Base-by-base conservation (phyloP, 805 yeast genomes). In the Grigorovia transvaalensis region DNA sequence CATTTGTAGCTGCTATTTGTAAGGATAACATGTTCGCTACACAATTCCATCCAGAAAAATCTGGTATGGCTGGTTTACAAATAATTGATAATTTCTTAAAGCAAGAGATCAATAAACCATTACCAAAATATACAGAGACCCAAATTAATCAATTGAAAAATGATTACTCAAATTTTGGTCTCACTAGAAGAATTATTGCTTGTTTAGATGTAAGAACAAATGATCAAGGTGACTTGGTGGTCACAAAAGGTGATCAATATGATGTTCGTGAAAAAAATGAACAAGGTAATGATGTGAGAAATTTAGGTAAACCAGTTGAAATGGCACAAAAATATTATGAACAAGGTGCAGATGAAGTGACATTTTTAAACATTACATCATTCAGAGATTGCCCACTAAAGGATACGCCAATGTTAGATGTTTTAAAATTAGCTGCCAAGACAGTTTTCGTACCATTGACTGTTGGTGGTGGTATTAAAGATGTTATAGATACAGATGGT, bases 11-110 rank as follows among this genome's bases (percentile, higher is more conserved):
- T 15, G 93, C 98, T 0, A 66, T 90, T 48, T 66, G 82, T 33
- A 84, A 77, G 61, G 88, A 76, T 53, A 90, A 88, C 56, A 73
- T 91, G 11, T 87, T 93, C 69, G 96, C 97, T 45, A 93, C 98
- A 0, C 99, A 93, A 68, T 93, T 93, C 69, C 99, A 93, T 69
- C 99, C 99, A n/a, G 99, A 93, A 65, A 93, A 93, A 68, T 88
- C 96, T 3, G 99, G 99, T 12, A 64, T 73, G 20, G 96, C 96
- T 4, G 99, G 99, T 48, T 72, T 93, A 46, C 77, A 78, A 55
- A 80, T 91, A 9, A 77, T 93, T 53, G 76, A 77, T 53, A 78
- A 86, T 29, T 93, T 93, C 64, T 71, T 93, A 59, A 75, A 75
- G 42, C 70, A 67, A 50, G 54, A 57, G 17, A 48, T 19, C 18